Percentiles rank a stretch among this genome's conserved stretches.
phyloP scores from a whole-genome alignment of 257 asterid species.

The Linaria vulgaris region DNA sequence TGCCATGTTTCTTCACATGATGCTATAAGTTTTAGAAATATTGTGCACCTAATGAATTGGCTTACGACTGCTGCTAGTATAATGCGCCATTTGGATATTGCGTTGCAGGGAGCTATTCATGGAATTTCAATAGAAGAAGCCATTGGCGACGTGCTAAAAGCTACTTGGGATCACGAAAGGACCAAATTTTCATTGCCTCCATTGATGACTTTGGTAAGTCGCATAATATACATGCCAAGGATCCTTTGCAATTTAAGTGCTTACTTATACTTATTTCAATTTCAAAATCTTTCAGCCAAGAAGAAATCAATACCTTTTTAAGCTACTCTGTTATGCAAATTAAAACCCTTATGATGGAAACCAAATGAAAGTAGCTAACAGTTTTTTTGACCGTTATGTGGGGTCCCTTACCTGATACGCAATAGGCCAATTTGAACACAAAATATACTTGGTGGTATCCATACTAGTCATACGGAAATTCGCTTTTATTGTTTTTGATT shows the following conservation, averaged over 20 bases:
- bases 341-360: conserved; percentile 14
- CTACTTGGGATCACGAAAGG: conserved; percentile 95
- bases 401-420: neutral
- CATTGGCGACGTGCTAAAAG: conserved; percentile 63
- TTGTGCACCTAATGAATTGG: neutral
- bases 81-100: conserved; percentile 11
- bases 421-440: too few relatives aligned
- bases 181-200: conserved; percentile 89
- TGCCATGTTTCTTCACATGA: too few relatives aligned
- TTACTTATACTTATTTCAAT: conserved; percentile 8
- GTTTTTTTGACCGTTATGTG: neutral
- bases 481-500: conserved; percentile 12
- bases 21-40: neutral
- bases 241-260: conserved; percentile 20
- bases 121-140: conserved; percentile 58
- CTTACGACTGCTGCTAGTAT: conserved; percentile 9
- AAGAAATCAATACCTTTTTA: neutral
- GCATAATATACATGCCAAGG: conserved; percentile 4
- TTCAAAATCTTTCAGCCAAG: conserved; percentile 5
- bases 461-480: neutral
- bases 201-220: conserved; percentile 89
- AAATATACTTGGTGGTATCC: neutral
- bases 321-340: conserved; percentile 9
- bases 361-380: neutral
- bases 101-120: conserved; percentile 61